Percentiles rank a stretch among this genome's conserved stretches.
These are phyloP conservation scores for Jaapia argillacea DNA, from an alignment of 768 basidiomycete genomes.

Conservation along the genomic window DNA sequence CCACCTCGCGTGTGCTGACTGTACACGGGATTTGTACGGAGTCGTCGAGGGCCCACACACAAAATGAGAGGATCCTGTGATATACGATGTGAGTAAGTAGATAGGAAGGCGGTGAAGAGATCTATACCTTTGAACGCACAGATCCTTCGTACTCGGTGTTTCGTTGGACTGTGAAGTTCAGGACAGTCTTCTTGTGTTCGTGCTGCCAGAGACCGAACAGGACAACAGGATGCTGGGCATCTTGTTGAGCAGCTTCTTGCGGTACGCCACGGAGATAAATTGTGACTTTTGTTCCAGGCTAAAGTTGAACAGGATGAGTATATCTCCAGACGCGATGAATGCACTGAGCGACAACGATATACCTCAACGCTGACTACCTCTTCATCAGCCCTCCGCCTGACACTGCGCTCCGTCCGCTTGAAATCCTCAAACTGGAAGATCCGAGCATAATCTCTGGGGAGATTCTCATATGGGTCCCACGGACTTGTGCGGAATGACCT, in stretches of 20 bases:
- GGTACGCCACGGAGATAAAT: constrained; percentile 73
- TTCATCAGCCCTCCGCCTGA: constrained; percentile 55
- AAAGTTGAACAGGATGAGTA: neutral
- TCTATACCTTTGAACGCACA: constrained; percentile 78
- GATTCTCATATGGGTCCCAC: constrained; percentile 96
- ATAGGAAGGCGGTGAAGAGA: neutral
- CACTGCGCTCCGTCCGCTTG: constrained; percentile 68
- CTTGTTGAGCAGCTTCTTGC: constrained; percentile 31
- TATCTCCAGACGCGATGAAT: neutral
- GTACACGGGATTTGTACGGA: constrained; percentile 80
- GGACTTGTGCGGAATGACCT: constrained; percentile 90
- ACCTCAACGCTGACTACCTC: constrained; percentile 61
- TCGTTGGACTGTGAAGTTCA: constrained; percentile 88
- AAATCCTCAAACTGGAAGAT: constrained; percentile 98
- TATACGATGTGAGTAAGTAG: neutral
- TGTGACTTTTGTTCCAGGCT: constrained; percentile 81
- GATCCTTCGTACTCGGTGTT: constrained; percentile 90
- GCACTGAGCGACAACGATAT: too few species aligned
- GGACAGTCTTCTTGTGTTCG: constrained; percentile 90
- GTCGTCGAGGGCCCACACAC: constrained; percentile 80
- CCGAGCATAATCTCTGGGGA: constrained; percentile 87
- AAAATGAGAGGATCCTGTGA: constrained; percentile 77
- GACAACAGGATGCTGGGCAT: constrained; percentile 39
- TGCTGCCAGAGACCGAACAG: constrained; percentile 84
- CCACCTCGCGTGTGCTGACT: constrained; percentile 89